Evolutionary conservation across 2,329 filamentous ascomycete species (phyloP).

Genomic region (Fusarium sambucinum): DNA sequence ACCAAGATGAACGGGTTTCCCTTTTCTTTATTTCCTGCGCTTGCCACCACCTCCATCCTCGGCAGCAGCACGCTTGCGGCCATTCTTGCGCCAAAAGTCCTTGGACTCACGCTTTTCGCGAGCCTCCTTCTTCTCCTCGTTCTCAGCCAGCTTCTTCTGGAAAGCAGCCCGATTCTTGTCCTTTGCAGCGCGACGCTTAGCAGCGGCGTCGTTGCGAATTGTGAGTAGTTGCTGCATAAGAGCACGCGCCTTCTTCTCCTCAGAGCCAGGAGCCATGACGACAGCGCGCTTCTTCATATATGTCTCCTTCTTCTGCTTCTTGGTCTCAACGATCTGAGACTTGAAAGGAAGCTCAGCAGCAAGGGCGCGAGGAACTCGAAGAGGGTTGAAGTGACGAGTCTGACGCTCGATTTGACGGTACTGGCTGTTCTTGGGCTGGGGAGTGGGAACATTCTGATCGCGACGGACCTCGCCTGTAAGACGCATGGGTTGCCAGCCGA

Average conservation of each 20-base stretch:
- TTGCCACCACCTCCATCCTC: constrained; percentile 58
- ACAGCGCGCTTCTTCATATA: constrained; percentile 97
- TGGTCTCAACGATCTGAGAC: constrained; percentile 86
- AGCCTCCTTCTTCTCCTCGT: constrained; percentile 84
- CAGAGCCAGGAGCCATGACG: constrained; percentile 79
- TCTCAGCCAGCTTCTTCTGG: constrained; percentile 83
- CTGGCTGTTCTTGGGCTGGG: constrained; percentile 83
- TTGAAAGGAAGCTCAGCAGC: constrained; percentile 91
- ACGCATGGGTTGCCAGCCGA: constrained; percentile 95
- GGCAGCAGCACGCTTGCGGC: constrained; percentile 71
- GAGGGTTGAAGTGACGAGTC: constrained; percentile 81
- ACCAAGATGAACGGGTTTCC: background rate
- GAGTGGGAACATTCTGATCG: constrained; percentile 79
- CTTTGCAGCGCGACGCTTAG: constrained; percentile 86
- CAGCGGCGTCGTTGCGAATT: constrained; percentile 88
- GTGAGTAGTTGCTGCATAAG: constrained; percentile 94
- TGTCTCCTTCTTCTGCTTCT: constrained; percentile 81
- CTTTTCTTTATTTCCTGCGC: constrained; percentile 47
- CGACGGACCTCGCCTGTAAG: constrained; percentile 91
- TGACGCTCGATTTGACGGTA: constrained; percentile 79
- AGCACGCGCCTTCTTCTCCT: constrained; percentile 89
- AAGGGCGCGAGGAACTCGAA: constrained; percentile 81
- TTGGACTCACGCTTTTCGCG: constrained; percentile 92
- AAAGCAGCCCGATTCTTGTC: constrained; percentile 86
- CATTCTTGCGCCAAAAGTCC: constrained; percentile 93